These are phyloP conservation scores for Chlorella sp. DNA, from an alignment of 139 green algal genomes.

Conservation along the genomic window DNA sequence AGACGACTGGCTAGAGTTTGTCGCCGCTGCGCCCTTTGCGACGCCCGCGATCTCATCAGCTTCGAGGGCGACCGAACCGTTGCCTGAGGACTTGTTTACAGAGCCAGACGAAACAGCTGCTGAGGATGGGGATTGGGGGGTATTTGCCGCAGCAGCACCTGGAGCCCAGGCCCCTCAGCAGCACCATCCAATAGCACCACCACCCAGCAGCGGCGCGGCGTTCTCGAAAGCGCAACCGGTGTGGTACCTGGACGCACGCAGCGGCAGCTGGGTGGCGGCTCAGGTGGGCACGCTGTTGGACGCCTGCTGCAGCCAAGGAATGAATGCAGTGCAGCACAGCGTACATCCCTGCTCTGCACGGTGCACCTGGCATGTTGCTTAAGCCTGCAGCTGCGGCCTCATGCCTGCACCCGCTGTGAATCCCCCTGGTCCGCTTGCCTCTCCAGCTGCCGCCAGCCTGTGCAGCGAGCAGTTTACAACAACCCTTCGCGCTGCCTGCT, in stretches of 20 bases:
- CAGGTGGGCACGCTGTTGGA: neutral
- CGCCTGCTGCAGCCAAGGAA: neutral
- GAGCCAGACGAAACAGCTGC: neutral
- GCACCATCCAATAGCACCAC: neutral
- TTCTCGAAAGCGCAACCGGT: neutral
- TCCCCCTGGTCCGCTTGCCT: neutral
- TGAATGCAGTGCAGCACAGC: neutral
- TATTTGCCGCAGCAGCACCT: neutral
- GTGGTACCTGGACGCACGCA: constrained; percentile 15
- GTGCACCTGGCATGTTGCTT: neutral
- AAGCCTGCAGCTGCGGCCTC: neutral
- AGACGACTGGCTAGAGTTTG: neutral
- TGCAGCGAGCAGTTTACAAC: neutral
- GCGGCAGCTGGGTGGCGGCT: neutral
- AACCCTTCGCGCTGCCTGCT: neutral
- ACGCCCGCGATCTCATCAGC: neutral
- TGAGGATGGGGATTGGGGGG: neutral
- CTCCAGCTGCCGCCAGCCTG: neutral
- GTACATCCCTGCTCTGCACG: neutral
- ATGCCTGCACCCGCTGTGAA: neutral
- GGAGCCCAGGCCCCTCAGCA: neutral
- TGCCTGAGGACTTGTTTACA: neutral
- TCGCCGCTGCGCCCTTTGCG: neutral
- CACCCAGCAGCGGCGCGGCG: neutral
- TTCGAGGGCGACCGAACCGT: neutral